Base-by-base conservation (phyloP, 2,329 filamentous ascomycete species). In the Cadophora sp. region DNA sequence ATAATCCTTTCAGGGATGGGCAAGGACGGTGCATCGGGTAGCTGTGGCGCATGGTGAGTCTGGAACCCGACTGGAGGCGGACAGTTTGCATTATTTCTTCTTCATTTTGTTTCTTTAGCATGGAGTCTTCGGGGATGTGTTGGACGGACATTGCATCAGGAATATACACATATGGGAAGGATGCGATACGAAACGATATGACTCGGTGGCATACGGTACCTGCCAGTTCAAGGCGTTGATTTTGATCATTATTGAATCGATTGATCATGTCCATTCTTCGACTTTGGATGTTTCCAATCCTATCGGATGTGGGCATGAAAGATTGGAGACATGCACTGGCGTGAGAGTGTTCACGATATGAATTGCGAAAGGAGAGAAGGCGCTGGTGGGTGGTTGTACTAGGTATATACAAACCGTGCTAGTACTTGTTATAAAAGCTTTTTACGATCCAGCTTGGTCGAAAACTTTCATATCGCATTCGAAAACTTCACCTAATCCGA, bases 401-500 rank as follows among this genome's bases (percentile, higher is more conserved):
- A 55, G 51, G 51, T 55, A 55, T 31, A 55, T 55, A 55, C 43
- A 19, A n/a, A 29, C 16, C 16, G 26, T 55, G 27, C 16, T 55
- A 55, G 51, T 55, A 55, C 14, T 27, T 55, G 51, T 27, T 55
- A 55, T 55, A 55, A 55, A 55, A 55, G 51, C 51, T 31, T 55
- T 31, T 31, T 55, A n/a, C 16, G 51, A 27, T 53, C 26, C 12
- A 26, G 6, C 5, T 16, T 48, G 2, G 43, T 7, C n/a, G 5
- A n/a, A n/a, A n/a, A n/a, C n/a, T n/a, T n/a, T n/a, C n/a, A n/a
- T n/a, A n/a, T n/a, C n/a, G n/a, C n/a, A n/a, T n/a, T n/a, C n/a
- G n/a, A n/a, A n/a, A n/a, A n/a, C n/a, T n/a, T n/a, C n/a, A n/a
- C n/a, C n/a, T n/a, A 46, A n/a, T 46, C 6, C 19, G 40, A 43